A percentile compares a stretch with the other conserved stretches of the same genome.
Conservation (phyloP, 805 yeast species). For the Metschnikowia borealis region DNA sequence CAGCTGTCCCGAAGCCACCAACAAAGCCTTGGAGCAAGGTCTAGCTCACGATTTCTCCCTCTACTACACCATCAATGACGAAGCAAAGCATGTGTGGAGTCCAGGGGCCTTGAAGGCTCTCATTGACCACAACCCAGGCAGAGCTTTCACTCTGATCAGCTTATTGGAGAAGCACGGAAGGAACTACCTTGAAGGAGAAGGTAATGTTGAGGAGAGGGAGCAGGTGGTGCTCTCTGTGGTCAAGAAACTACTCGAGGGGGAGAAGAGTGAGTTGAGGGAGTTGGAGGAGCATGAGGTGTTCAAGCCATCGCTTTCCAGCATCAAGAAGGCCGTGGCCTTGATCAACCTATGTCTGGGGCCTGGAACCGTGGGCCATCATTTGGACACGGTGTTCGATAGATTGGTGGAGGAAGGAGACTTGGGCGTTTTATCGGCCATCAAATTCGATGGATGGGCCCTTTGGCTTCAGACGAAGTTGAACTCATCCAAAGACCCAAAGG, state of each 20-base stretch:
- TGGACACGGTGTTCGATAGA: background rate
- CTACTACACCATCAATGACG: constrained; percentile 22
- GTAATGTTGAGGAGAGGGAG: constrained; percentile 12
- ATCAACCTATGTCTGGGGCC: constrained; percentile 11
- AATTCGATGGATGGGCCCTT: background rate
- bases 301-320: constrained; percentile 9
- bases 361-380: background rate
- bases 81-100: constrained; percentile 12
- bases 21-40: constrained; percentile 20
- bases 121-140: constrained; percentile 44
- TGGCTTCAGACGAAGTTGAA: background rate
- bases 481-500: background rate
- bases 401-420: constrained; percentile 1
- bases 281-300: constrained; percentile 15
- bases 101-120: constrained; percentile 11
- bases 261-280: constrained; percentile 30
- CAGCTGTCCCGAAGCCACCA: constrained; percentile 11
- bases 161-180: constrained; percentile 30
- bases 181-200: constrained; percentile 3
- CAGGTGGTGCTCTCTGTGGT: constrained; percentile 26
- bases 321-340: constrained; percentile 14
- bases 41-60: constrained; percentile 25
- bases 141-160: constrained; percentile 50
- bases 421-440: background rate
- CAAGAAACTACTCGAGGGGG: constrained; percentile 37